A percentile compares a stretch with the other conserved stretches of the same genome.
These are phyloP conservation scores for Cladosporium halotolerans DNA, from an alignment of 2,329 filamentous ascomycete species.

Conservation along the genomic window DNA sequence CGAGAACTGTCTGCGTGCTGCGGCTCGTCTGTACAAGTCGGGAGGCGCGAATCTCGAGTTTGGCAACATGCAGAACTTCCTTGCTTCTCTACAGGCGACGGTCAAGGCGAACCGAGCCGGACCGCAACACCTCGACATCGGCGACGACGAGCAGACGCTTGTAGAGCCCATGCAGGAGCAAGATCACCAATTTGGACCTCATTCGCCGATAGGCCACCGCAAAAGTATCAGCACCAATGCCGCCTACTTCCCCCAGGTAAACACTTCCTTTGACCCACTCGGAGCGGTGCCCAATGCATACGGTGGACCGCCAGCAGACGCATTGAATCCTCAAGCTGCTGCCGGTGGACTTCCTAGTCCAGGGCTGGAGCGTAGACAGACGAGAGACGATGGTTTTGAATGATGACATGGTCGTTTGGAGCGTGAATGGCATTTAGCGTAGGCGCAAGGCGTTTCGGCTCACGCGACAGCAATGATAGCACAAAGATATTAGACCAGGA, in stretches of 20 bases:
- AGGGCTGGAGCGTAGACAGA: conserved; percentile 18
- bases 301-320: conserved; percentile 12
- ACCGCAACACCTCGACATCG: conserved; percentile 32
- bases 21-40: conserved; percentile 47
- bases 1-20: conserved; percentile 68
- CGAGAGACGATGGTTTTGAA: conserved; percentile 29
- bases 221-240: conserved; percentile 37
- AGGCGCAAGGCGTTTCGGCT: conserved; percentile 9
- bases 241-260: conserved; percentile 15
- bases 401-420: conserved; percentile 11
- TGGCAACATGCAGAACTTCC: conserved; percentile 53
- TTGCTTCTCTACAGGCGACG: conserved; percentile 61
- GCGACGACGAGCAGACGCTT: conserved; percentile 31
- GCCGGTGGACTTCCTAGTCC: conserved; percentile 15
- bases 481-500: conserved; percentile 1
- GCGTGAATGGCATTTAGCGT: conserved; percentile 9
- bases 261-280: conserved; percentile 26
- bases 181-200: conserved; percentile 29
- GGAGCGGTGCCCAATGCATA: conserved; percentile 26
- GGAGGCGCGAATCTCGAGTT: conserved; percentile 33
- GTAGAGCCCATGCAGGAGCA: conserved; percentile 29
- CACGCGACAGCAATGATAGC: conserved; percentile 7
- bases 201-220: conserved; percentile 31
- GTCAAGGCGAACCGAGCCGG: conserved; percentile 40
- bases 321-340: conserved; percentile 18